Percentiles rank a stretch among this genome's conserved stretches.
phyloP scores from a whole-genome alignment of 1,284 basidiomycete species.

The Tylopilus orsonianus region DNA sequence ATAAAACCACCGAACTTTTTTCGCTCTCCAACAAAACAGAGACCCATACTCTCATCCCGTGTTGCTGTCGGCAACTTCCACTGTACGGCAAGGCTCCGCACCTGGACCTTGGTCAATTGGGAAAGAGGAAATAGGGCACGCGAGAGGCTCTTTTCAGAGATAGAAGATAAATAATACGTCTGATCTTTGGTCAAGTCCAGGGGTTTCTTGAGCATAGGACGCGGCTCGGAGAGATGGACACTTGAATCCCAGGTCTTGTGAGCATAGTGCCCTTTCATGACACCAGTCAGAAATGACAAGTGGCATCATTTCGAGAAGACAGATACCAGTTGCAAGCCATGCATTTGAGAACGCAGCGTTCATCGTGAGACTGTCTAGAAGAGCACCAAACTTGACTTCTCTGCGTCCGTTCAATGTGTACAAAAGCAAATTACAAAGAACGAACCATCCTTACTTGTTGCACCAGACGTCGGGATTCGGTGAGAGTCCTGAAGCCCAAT shows the following conservation, averaged over 20 bases:
- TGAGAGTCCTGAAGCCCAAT: slow-evolving; percentile 77
- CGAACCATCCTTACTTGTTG: slow-evolving; percentile 58
- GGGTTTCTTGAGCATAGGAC: slow-evolving; percentile 67
- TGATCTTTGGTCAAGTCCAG: slow-evolving; percentile 84
- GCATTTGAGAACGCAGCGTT: slow-evolving; percentile 33
- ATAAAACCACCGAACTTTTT: slow-evolving; percentile 75
- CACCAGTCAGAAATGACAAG: background rate
- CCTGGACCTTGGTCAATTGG: slow-evolving; percentile 63
- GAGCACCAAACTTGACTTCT: slow-evolving; percentile 92
- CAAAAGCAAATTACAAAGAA: background rate
- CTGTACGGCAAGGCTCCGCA: slow-evolving; percentile 74
- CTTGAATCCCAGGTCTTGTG: slow-evolving; percentile 52
- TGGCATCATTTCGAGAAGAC: background rate
- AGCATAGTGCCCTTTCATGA: slow-evolving; percentile 82
- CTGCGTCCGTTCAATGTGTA: slow-evolving; percentile 38
- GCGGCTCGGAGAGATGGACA: slow-evolving; percentile 24
- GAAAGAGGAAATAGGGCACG: slow-evolving; percentile 83
- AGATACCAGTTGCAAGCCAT: slow-evolving; percentile 82
- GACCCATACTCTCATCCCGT: slow-evolving; percentile 89
- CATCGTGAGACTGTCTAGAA: slow-evolving; percentile 63
- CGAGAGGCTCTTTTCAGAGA: slow-evolving; percentile 61
- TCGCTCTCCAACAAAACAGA: slow-evolving; percentile 94
- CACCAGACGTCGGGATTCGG: slow-evolving; percentile 97
- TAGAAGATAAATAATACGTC: slow-evolving; percentile 88
- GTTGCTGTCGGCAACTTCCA: slow-evolving; percentile 75